Conservation (phyloP, 768 basidiomycete genomes). For the Rhodotorula diobovata region DNA sequence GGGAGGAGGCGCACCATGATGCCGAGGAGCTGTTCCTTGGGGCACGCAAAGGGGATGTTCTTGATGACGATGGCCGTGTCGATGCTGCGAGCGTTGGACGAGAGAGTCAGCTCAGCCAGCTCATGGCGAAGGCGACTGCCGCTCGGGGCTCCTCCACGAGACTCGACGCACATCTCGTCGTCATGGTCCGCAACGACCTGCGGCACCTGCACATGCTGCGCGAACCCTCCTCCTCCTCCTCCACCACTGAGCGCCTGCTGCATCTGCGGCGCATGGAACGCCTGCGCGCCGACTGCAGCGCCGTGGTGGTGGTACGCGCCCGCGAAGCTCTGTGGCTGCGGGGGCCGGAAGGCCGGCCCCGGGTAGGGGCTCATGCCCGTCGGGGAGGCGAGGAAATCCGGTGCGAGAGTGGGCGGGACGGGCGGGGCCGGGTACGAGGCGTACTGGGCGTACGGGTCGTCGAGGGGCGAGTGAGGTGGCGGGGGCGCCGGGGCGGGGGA, state of each 20-base stretch:
- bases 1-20: slow-evolving; percentile 69
- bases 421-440: neutral
- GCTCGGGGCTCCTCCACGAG: neutral
- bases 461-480: neutral
- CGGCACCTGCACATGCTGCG: neutral
- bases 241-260: neutral
- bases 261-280: neutral
- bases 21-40: slow-evolving; percentile 89
- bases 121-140: neutral
- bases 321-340: neutral
- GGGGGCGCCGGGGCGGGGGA: neutral
- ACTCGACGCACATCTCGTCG: slow-evolving; percentile 1
- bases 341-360: neutral
- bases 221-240: neutral
- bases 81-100: slow-evolving; percentile 51
- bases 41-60: slow-evolving; percentile 99
- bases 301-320: neutral
- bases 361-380: slow-evolving; percentile 9
- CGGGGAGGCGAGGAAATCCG: slow-evolving; percentile 1
- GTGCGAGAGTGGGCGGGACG: neutral
- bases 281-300: no score
- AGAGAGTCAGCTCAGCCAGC: no score
- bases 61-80: slow-evolving; percentile 99
- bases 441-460: neutral
- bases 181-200: neutral